These are phyloP conservation scores for Zhuliangozyma blackwelliae DNA, from an alignment of 1,139 yeast species.

Conservation along the genomic window DNA sequence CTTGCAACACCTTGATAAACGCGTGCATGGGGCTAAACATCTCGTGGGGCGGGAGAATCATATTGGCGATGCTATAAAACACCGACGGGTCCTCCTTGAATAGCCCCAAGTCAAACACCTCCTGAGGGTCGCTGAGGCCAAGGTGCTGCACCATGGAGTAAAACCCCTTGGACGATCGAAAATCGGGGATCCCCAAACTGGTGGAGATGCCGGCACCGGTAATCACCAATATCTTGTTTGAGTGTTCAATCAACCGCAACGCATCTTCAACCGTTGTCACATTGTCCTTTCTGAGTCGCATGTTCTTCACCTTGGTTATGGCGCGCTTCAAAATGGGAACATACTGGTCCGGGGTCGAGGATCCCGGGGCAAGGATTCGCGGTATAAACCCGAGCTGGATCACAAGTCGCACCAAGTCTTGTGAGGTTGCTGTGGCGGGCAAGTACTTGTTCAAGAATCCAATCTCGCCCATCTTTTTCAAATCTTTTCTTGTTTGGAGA, in stretches of 20 bases:
- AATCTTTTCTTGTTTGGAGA: conserved; percentile 47
- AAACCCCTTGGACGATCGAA: conserved; percentile 85
- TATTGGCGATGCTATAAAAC: conserved; percentile 83
- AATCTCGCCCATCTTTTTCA: conserved; percentile 60
- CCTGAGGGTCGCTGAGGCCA: conserved; percentile 89
- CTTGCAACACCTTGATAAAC: conserved; percentile 71
- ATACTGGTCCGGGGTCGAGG: conserved; percentile 42
- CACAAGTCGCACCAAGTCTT: conserved; percentile 48
- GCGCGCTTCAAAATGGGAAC: conserved; percentile 54
- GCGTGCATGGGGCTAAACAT: conserved; percentile 83
- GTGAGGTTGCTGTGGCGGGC: conserved; percentile 54
- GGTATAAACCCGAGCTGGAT: conserved; percentile 52
- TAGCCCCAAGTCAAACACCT: conserved; percentile 75
- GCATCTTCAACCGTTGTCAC: conserved; percentile 62
- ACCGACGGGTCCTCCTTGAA: conserved; percentile 77
- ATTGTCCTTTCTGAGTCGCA: conserved; percentile 49
- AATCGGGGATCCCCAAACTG: conserved; percentile 90
- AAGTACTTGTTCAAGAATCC: conserved; percentile 55
- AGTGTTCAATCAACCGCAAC: conserved; percentile 45
- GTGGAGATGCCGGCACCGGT: conserved; percentile 98
- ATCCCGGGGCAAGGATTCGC: conserved; percentile 32
- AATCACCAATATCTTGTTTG: conserved; percentile 67
- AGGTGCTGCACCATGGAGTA: conserved; percentile 66
- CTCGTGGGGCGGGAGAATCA: conserved; percentile 75
- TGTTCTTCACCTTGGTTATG: conserved; percentile 53